Evolutionary conservation across 257 asterid genomes (phyloP).

Genomic region (Fraxinus anomala): DNA sequence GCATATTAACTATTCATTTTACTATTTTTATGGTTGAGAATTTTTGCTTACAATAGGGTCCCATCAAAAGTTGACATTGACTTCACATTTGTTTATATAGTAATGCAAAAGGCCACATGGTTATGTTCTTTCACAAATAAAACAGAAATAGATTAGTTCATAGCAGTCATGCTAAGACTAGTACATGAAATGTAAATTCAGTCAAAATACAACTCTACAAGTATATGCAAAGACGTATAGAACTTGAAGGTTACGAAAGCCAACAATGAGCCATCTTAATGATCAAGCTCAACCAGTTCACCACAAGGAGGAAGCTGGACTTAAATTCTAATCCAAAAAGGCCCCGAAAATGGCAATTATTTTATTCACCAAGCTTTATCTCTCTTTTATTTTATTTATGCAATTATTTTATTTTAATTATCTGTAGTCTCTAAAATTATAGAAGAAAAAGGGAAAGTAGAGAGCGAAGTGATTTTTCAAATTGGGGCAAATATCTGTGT

Average conservation of each 20-base stretch:
- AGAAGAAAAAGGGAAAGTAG: not conserved
- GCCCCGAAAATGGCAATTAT: not conserved
- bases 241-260: not conserved
- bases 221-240: not conserved
- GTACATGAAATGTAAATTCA: not conserved
- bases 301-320: not conserved
- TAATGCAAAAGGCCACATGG: not conserved
- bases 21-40: not conserved
- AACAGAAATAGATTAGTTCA: not conserved
- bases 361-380: not conserved
- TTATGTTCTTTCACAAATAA: not conserved
- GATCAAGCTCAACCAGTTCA: not conserved
- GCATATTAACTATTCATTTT: not conserved
- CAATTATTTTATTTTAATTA: no score
- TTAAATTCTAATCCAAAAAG: not conserved
- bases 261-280: not conserved
- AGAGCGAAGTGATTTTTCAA: not conserved
- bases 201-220: not conserved
- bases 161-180: not conserved
- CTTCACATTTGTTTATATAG: not conserved
- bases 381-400: not conserved
- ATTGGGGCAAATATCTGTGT: not conserved
- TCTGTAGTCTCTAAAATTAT: not conserved
- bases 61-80: not conserved
- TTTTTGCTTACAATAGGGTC: not conserved